These are phyloP conservation scores for Clonostachys chloroleuca DNA, from an alignment of 2,329 filamentous ascomycete species.

Conservation along the genomic window DNA sequence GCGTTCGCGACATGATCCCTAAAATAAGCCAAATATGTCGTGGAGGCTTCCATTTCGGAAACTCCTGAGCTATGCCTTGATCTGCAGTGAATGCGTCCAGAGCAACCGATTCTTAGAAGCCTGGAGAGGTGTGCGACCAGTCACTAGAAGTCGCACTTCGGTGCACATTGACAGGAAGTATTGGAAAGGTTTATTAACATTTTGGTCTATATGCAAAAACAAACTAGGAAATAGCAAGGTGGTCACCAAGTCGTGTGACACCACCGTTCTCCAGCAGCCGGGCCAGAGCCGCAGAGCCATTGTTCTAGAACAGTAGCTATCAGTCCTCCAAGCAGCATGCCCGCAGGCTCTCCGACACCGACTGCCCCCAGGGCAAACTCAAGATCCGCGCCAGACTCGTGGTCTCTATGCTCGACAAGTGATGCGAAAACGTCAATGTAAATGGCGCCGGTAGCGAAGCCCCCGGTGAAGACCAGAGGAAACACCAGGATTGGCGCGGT, in stretches of 20 bases:
- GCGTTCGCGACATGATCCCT: background rate
- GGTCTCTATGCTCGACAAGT: conserved; percentile 8
- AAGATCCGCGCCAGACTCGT: conserved; percentile 8
- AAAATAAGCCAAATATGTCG: background rate
- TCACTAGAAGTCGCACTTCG: too few species aligned
- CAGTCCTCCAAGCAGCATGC: conserved; percentile 15
- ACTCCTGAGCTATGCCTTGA: too few species aligned
- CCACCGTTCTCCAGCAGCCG: conserved; percentile 13
- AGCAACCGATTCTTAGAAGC: too few species aligned
- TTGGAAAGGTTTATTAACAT: background rate
- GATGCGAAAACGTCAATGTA: conserved; percentile 16
- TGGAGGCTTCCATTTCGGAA: too few species aligned
- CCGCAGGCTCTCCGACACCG: conserved; percentile 18
- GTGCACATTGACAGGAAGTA: background rate
- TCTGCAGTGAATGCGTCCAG: too few species aligned
- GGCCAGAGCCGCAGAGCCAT: conserved; percentile 10
- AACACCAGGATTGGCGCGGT: conserved; percentile 12
- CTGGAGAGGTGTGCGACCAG: too few species aligned
- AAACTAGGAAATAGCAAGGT: too few species aligned
- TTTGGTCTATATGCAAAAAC: background rate
- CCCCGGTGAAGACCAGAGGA: conserved; percentile 15
- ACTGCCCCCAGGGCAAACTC: conserved; percentile 20
- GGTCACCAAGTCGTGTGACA: conserved; percentile 10
- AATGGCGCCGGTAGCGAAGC: conserved; percentile 17
- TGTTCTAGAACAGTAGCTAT: conserved; percentile 14